Percentiles rank a stretch among this genome's conserved stretches.
These are phyloP conservation scores for Fragosphaeria purpurea DNA, from an alignment of 2,329 filamentous ascomycete genomes.

Conservation along the genomic window DNA sequence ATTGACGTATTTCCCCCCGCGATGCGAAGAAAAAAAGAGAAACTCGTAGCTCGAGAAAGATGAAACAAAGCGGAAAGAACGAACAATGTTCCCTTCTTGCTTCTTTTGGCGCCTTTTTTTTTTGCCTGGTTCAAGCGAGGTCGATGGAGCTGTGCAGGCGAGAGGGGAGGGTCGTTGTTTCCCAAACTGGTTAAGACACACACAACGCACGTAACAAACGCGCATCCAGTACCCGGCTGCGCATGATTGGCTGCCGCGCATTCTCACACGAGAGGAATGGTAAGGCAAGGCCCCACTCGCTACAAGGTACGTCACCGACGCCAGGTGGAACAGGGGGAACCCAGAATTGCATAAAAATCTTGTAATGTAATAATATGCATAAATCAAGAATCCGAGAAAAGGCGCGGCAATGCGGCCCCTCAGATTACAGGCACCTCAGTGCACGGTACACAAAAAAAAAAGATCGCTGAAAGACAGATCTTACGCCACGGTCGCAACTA, in stretches of 20 bases:
- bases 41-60: not conserved
- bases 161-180: not conserved
- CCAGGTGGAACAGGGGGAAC: too few relatives aligned
- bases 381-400: too few relatives aligned
- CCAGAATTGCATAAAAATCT: too few relatives aligned
- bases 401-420: too few relatives aligned
- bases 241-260: constrained; percentile 5
- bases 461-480: not conserved
- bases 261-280: too few relatives aligned
- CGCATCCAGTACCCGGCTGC: too few relatives aligned
- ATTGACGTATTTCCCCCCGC: too few relatives aligned
- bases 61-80: not conserved
- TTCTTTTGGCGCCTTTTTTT: constrained; percentile 5
- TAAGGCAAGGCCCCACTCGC: not conserved
- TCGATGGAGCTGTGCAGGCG: not conserved
- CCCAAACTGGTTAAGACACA: constrained; percentile 6
- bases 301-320: constrained; percentile 4
- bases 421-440: not conserved
- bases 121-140: constrained; percentile 1
- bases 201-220: too few relatives aligned
- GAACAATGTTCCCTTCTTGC: not conserved
- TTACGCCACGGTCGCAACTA: too few relatives aligned
- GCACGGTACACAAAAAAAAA: not conserved
- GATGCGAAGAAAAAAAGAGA: not conserved
- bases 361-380: too few relatives aligned